Conservation (phyloP, 345 rosid species). For the Erucastrum elatum region DNA sequence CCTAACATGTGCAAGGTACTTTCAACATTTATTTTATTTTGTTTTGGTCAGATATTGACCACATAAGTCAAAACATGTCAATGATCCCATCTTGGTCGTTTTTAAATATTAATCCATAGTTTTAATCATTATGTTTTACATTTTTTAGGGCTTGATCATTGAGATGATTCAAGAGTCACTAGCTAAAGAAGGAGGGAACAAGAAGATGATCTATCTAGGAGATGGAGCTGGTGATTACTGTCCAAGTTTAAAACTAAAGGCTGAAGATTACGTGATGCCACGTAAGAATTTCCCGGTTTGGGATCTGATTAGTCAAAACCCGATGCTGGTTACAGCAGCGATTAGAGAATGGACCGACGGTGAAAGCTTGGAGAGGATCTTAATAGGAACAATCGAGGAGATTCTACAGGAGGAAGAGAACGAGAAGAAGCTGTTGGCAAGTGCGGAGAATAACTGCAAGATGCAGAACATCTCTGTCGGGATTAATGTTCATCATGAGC, state of each 20-base stretch:
- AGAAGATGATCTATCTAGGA: conserved; percentile 68
- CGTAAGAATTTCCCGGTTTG: conserved; percentile 83
- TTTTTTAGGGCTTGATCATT: conserved; percentile 53
- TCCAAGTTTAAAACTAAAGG: conserved; percentile 64
- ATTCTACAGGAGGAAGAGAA: conserved; percentile 32
- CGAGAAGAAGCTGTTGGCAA: conserved; percentile 22
- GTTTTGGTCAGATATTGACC: background rate
- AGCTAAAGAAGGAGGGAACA: conserved; percentile 47
- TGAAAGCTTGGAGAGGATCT: conserved; percentile 50
- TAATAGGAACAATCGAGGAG: conserved; percentile 45
- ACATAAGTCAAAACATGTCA: background rate
- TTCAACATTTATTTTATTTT: background rate
- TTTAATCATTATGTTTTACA: background rate
- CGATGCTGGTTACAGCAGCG: conserved; percentile 54
- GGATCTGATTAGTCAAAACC: conserved; percentile 65
- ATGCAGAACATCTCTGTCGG: conserved; percentile 31
- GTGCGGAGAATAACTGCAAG: conserved; percentile 26
- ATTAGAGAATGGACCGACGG: conserved; percentile 80
- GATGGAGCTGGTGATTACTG: conserved; percentile 89
- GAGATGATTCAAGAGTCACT: conserved; percentile 67
- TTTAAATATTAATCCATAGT: background rate
- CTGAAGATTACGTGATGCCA: conserved; percentile 69
- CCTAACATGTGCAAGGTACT: conserved; percentile 96
- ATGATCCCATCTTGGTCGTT: conserved; percentile 10
- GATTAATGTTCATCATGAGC: conserved; percentile 28